Evolutionary conservation across 2,329 filamentous ascomycete genomes (phyloP), one percentile per base, ranked within the genome.

Genomic region (Penicillium griseofulvum): DNA sequence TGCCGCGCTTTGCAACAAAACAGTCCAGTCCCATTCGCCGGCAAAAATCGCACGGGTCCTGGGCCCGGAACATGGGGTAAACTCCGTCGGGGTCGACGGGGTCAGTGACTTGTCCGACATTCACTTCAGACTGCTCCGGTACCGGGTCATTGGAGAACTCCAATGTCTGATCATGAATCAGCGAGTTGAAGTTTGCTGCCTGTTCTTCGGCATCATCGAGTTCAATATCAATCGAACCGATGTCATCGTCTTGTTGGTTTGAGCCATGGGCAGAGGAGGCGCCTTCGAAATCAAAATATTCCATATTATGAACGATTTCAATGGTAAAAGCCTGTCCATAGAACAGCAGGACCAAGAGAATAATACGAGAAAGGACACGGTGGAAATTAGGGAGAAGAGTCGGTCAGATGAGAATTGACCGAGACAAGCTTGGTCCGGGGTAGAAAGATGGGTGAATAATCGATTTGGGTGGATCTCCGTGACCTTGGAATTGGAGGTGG

Each of bases 241-340:
- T 63, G 58, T 77, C 75, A 51, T 76, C 72, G 24, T 74, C 71
- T 45, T 65, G 69, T 28, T 61, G 60, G 29, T 71, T 65, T 28
- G 72, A 71, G 50, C 67, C 69, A 50, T 69, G 62, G 47, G 59
- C 59, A 24, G 62, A 70, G 19, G 76, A 75, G 33, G 76, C 76
- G 54, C 75, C 72, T 56, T 78, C 75, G 56, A 79, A 78, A 57
- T 79, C 71, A 59, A 79, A 79, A 65, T 77, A 79, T 62, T 78
- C 76, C 76, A 79, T 77, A 34, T 42, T 62, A 39, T 22, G 16
- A 42, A n/a, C 11, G 11, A 43, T 19, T 39, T 19, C 24, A 54
- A 33, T 33, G 14, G 22, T 12, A 19, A 47, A 36, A 49, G 26
- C 28, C 47, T n/a, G 24, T 16, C 29, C 22, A 41, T 34, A 24